Evolutionary conservation across 225 moss, liverwort and hornwort genomes (phyloP), one percentile per base, ranked within the genome.

Genomic region (Asterella californica): DNA sequence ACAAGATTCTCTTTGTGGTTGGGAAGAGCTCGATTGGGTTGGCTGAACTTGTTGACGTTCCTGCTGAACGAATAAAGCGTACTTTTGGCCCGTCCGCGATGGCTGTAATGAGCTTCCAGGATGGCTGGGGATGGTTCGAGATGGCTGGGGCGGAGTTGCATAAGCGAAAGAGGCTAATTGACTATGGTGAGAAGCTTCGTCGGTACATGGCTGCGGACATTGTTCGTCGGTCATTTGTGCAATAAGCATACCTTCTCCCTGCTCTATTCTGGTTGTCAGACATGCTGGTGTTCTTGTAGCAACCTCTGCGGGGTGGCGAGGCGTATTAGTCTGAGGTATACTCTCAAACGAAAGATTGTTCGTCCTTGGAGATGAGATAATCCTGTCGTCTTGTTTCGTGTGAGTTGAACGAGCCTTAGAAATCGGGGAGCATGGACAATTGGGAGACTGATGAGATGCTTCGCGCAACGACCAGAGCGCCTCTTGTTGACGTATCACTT

Each of bases 391-490:
- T 6, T 46, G 72, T 48, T 48, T 22, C 46, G 48, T 21, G 1
- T 5, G 10, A n/a, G 14, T 38, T 42, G 47, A 49, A 46, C 15
- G 47, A 22, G 72, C 18, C 48, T 72, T 38, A 47, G 6, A 48
- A 24, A 27, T 14, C 0, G 72, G 0, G 25, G 48, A 48, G 47
- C 25, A 10, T 17, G 7, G 14, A 32, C 0, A 2, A 18, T 53
- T 5, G 27, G 30, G 47, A 49, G 49, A 15, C 27, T 27, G 46
- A 11, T 34, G 52, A 74, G 53, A 32, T 25, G 53, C 6, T 9
- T 74, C 74, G 57, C 57, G 30, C 54, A 75, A 37, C 1, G 75
- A 75, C 75, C 75, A 75, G 0, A 75, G 36, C 10, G 75, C 75
- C 21, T 75, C 75, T 18, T 75, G 29, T 54, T 75, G 75, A 57